Evolutionary conservation across 2,329 filamentous ascomycete species (phyloP).

Genomic region (Aspergillus udagawae): DNA sequence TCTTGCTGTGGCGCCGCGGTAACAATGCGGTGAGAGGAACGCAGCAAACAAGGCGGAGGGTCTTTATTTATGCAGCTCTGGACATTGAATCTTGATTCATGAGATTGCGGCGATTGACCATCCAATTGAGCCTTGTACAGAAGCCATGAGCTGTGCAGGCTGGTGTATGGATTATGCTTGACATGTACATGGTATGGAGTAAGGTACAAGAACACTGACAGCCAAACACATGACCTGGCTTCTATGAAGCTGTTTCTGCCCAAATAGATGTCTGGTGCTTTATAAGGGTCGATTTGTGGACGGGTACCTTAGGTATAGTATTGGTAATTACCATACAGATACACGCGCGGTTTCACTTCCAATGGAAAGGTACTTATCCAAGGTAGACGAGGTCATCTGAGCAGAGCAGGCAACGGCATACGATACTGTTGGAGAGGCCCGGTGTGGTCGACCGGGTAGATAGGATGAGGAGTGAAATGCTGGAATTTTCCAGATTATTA

Average conservation of each 20-base stretch:
- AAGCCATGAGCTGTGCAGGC: not conserved
- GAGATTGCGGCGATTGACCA: not conserved
- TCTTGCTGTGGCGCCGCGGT: no score
- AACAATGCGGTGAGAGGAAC: no score
- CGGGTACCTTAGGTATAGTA: no score
- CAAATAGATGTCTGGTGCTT: not conserved
- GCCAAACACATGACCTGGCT: not conserved
- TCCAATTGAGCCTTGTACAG: not conserved
- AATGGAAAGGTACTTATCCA: not conserved
- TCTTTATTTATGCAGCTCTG: not conserved
- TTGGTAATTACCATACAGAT: not conserved
- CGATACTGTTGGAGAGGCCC: not conserved
- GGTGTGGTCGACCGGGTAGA: not conserved
- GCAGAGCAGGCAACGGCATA: not conserved
- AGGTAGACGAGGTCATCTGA: not conserved
- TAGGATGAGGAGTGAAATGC: not conserved
- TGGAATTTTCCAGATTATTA: not conserved
- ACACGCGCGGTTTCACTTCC: no score
- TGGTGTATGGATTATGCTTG: not conserved
- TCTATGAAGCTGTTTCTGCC: not conserved
- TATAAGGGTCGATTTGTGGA: no score
- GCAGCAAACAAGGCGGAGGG: no score
- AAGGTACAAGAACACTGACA: no score
- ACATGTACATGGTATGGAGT: not conserved
- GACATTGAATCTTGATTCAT: not conserved